Evolutionary conservation across 1,284 basidiomycete genomes (phyloP).

Genomic region (Melampsora medusae): DNA sequence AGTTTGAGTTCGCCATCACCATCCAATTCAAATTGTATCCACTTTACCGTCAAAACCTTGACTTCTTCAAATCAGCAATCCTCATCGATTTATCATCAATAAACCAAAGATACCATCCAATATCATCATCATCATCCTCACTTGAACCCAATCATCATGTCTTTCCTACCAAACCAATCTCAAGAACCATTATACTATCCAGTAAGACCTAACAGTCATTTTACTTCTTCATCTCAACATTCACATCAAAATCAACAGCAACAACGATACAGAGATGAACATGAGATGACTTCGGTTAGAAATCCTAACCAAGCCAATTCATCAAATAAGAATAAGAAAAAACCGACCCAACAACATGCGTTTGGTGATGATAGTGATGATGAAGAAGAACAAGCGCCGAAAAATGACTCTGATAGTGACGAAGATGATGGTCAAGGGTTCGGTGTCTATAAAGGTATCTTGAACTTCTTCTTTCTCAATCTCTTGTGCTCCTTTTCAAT

Average conservation of each 20-base stretch:
- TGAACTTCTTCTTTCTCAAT: not conserved
- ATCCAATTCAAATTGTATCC: too few relatives aligned
- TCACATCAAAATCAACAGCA: not conserved
- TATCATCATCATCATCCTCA: too few relatives aligned
- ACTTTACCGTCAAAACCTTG: too few relatives aligned
- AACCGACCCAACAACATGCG: not conserved
- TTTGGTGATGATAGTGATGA: slow-evolving; percentile 8
- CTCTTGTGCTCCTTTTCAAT: not conserved
- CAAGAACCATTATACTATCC: not conserved
- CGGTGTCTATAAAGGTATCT: slow-evolving; percentile 24
- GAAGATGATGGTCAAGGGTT: slow-evolving; percentile 31
- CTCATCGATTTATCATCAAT: too few relatives aligned
- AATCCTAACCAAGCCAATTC: too few relatives aligned
- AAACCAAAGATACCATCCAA: too few relatives aligned
- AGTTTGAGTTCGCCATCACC: too few relatives aligned
- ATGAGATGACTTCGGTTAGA: not conserved
- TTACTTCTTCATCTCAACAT: not conserved
- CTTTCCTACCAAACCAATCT: not conserved
- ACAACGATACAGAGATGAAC: not conserved
- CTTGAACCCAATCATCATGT: not conserved
- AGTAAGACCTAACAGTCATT: slow-evolving; percentile 1
- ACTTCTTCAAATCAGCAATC: too few relatives aligned
- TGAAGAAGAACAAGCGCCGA: not conserved
- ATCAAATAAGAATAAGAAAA: not conserved
- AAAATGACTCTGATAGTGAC: slow-evolving; percentile 2